Percentiles rank a stretch among this genome's conserved stretches.
Evolutionary conservation across 108 stramenopile genomes (phyloP).

Genomic region (Stephanodiscus triporus): DNA sequence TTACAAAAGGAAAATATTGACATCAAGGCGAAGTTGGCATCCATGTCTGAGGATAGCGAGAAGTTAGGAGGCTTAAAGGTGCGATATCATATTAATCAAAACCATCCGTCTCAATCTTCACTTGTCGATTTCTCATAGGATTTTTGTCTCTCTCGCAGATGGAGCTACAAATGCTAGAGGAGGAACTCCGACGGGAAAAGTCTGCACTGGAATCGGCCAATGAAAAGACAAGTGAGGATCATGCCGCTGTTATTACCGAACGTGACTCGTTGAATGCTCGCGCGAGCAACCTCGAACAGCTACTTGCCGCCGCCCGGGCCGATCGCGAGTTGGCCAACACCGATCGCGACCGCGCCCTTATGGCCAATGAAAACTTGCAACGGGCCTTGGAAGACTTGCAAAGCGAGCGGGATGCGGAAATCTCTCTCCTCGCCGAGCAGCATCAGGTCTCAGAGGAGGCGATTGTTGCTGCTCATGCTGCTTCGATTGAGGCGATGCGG

Average conservation of each 20-base stretch:
- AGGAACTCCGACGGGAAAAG: constrained; percentile 74
- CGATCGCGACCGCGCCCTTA: constrained; percentile 69
- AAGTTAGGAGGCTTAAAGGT: constrained; percentile 64
- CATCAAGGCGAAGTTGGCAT: constrained; percentile 53
- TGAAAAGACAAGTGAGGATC: constrained; percentile 46
- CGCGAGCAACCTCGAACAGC: constrained; percentile 72
- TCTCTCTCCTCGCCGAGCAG: constrained; percentile 75
- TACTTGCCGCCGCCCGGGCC: constrained; percentile 68
- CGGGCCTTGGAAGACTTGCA: constrained; percentile 83
- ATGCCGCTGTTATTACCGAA: constrained; percentile 57
- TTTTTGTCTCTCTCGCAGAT: constrained; percentile 41
- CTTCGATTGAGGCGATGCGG: constrained; percentile 61
- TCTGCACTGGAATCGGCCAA: constrained; percentile 49
- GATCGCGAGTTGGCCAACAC: constrained; percentile 81
- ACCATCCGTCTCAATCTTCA: not conserved
- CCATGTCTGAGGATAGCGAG: constrained; percentile 57
- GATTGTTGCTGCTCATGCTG: constrained; percentile 68
- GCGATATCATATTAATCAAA: constrained; percentile 9
- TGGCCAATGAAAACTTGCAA: constrained; percentile 77
- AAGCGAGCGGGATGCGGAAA: constrained; percentile 84
- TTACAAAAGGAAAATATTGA: constrained; percentile 61
- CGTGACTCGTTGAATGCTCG: constrained; percentile 67
- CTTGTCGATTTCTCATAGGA: not conserved
- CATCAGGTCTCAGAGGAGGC: constrained; percentile 64
- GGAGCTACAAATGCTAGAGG: constrained; percentile 80